Evolutionary conservation across 176 grass and related monocot genomes (phyloP).

Genomic region (Hordeum vulgare): MorexV3_pseudomolecules_assembly NC_058524.1:116740892-116741391

Average conservation of each 20-base stretch:
- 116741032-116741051: slow-evolving; percentile 78
- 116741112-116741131: slow-evolving; percentile 9
- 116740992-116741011: slow-evolving; percentile 20
- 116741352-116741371: slow-evolving; percentile 56
- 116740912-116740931: neutral
- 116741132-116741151: neutral
- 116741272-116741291: slow-evolving; percentile 18
- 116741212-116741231: slow-evolving; percentile 62
- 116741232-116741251: slow-evolving; percentile 52
- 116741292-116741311: slow-evolving; percentile 1
- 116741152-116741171: slow-evolving; percentile 25
- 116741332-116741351: slow-evolving; percentile 60
- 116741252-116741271: slow-evolving; percentile 39
- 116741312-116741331: slow-evolving; percentile 18
- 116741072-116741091: slow-evolving; percentile 54
- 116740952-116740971: slow-evolving; percentile 70
- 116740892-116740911: neutral
- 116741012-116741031: slow-evolving; percentile 47
- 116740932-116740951: slow-evolving; percentile 71
- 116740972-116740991: slow-evolving; percentile 56
- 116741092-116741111: slow-evolving; percentile 1
- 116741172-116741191: slow-evolving; percentile 72
- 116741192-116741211: slow-evolving; percentile 73
- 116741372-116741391: slow-evolving; percentile 19
- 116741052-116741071: slow-evolving; percentile 70